Evolutionary conservation across 495 filamentous ascomycete species (phyloP).

Genomic region (Penicillium diatomitis): DNA sequence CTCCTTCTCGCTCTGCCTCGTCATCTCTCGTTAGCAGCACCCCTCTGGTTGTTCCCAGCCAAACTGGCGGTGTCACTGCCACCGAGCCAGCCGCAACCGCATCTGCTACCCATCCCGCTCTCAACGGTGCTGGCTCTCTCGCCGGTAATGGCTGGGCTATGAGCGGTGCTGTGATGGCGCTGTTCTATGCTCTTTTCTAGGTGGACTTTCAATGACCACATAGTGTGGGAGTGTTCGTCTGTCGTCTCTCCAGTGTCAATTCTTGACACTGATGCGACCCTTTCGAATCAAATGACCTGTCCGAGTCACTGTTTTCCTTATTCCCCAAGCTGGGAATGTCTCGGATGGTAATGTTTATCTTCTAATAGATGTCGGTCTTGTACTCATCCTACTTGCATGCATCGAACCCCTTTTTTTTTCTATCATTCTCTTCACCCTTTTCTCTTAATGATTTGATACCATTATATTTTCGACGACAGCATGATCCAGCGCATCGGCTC

Average conservation of each 20-base stretch:
- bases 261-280: too few species aligned
- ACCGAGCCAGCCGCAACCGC: slow-evolving; percentile 9
- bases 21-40: slow-evolving; percentile 11
- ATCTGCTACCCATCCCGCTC: neutral
- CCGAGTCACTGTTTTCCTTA: too few species aligned
- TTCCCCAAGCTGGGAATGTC: too few species aligned
- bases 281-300: too few species aligned
- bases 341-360: slow-evolving; percentile 1
- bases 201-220: too few species aligned
- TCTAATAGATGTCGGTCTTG: slow-evolving; percentile 9
- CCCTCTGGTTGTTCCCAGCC: slow-evolving; percentile 3
- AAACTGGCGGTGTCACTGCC: slow-evolving; percentile 2
- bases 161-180: slow-evolving; percentile 20
- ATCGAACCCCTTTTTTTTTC: slow-evolving; percentile 1
- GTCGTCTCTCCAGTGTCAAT: too few species aligned
- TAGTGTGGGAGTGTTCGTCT: too few species aligned
- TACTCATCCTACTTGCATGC: slow-evolving; percentile 11
- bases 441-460: slow-evolving; percentile 20
- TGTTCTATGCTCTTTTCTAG: slow-evolving; percentile 24
- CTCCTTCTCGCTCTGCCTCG: slow-evolving; percentile 8
- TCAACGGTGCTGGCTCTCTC: slow-evolving; percentile 15
- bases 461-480: slow-evolving; percentile 19
- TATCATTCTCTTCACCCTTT: too few species aligned
- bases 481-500: slow-evolving; percentile 17
- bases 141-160: slow-evolving; percentile 19